Evolutionary conservation across 108 stramenopile species (phyloP).

Genomic region (Conticribra guillardii): DNA sequence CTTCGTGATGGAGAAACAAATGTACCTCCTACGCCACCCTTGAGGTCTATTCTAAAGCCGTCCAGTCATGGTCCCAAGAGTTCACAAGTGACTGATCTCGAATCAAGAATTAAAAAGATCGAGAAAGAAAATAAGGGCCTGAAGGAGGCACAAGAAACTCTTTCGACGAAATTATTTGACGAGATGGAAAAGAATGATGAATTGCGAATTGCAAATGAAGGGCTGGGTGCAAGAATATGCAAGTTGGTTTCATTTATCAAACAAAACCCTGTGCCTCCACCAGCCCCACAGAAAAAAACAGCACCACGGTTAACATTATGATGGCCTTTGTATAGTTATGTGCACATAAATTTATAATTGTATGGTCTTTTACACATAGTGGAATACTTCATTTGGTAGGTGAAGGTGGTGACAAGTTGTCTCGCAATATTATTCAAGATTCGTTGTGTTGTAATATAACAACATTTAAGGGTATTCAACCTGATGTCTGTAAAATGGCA

Average conservation of each 20-base stretch:
- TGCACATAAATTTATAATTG: too few relatives aligned
- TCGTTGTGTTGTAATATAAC: too few relatives aligned
- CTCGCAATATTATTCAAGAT: too few relatives aligned
- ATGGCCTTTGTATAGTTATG: too few relatives aligned
- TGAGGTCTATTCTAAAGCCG: not conserved
- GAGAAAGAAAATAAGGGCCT: slow-evolving; percentile 41
- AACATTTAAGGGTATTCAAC: too few relatives aligned
- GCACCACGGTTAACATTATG: too few relatives aligned
- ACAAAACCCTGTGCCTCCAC: slow-evolving; percentile 12
- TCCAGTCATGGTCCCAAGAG: slow-evolving; percentile 8
- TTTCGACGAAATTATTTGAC: slow-evolving; percentile 38
- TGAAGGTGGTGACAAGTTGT: too few relatives aligned
- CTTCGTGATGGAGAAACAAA: slow-evolving; percentile 26
- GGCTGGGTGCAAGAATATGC: slow-evolving; percentile 41
- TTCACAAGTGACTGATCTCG: slow-evolving; percentile 19
- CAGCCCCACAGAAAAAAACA: not conserved
- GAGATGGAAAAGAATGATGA: slow-evolving; percentile 48
- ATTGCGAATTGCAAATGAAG: slow-evolving; percentile 38
- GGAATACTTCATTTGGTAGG: too few relatives aligned
- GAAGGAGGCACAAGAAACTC: slow-evolving; percentile 25
- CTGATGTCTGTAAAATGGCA: too few relatives aligned
- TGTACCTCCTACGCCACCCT: not conserved
- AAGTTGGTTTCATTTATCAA: slow-evolving; percentile 44
- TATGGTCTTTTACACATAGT: too few relatives aligned
- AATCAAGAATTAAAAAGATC: slow-evolving; percentile 23